These are phyloP conservation scores for Curvularia eragrostidis DNA, from an alignment of 2,329 filamentous ascomycete species.

Conservation along the genomic window DNA sequence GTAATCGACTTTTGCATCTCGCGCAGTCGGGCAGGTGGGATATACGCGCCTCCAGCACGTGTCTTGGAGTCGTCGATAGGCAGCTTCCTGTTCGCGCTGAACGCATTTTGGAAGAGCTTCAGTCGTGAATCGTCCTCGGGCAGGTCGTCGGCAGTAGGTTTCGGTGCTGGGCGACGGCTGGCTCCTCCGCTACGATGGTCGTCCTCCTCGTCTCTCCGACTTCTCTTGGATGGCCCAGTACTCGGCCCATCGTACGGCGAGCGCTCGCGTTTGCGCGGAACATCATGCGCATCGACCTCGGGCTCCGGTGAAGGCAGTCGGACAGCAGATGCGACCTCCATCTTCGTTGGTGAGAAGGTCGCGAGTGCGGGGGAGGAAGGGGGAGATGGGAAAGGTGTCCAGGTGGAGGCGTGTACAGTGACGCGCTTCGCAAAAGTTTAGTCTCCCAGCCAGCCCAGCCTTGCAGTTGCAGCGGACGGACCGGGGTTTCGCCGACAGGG, in stretches of 20 bases:
- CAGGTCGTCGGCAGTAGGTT: constrained; percentile 25
- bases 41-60: constrained; percentile 95
- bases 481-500: constrained; percentile 28
- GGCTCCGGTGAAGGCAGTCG: constrained; percentile 64
- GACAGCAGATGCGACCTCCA: constrained; percentile 57
- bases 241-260: constrained; percentile 51
- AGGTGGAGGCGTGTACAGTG: constrained; percentile 12
- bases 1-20: constrained; percentile 96
- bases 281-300: constrained; percentile 53
- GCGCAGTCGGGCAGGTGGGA: constrained; percentile 87
- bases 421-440: constrained; percentile 37
- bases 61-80: constrained; percentile 88
- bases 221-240: constrained; percentile 46
- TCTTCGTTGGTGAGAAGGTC: constrained; percentile 20
- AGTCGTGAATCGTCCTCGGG: constrained; percentile 45
- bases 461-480: constrained; percentile 24
- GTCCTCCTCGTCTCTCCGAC: constrained; percentile 48
- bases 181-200: constrained; percentile 69
- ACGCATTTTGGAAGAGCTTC: constrained; percentile 47
- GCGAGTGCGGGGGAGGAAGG: constrained; percentile 1
- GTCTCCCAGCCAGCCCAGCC: constrained; percentile 11
- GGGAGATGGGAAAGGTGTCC: constrained; percentile 6
- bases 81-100: constrained; percentile 71
- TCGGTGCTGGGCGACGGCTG: constrained; percentile 61
- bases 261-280: constrained; percentile 62